Conservation (phyloP, 129 eudicot genomes). For the Tagetes erecta region DNA sequence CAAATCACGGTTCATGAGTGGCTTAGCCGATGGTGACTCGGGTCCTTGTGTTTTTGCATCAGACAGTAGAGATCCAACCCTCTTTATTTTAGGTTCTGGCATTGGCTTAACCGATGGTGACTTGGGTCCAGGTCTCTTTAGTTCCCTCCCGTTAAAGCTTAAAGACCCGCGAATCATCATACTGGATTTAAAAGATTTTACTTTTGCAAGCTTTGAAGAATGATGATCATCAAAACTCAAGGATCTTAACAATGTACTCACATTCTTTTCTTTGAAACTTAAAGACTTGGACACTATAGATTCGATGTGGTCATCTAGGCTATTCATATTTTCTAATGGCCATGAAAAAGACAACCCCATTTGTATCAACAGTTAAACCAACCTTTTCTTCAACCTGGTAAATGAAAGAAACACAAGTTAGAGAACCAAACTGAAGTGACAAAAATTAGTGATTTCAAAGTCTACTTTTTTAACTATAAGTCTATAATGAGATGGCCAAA, state of each 20-base stretch:
- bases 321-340: slow-evolving; percentile 48
- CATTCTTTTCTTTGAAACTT: slow-evolving; percentile 42
- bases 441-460: not conserved
- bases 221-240: slow-evolving; percentile 47
- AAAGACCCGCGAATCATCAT: slow-evolving; percentile 60
- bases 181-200: slow-evolving; percentile 50
- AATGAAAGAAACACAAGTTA: slow-evolving; percentile 1
- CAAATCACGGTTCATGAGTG: slow-evolving; percentile 40
- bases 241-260: slow-evolving; percentile 41
- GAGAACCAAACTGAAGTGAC: not conserved
- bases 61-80: slow-evolving; percentile 9
- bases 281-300: slow-evolving; percentile 50
- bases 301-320: slow-evolving; percentile 48
- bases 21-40: slow-evolving; percentile 23
- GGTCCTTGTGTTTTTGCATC: slow-evolving; percentile 25
- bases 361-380: slow-evolving; percentile 8
- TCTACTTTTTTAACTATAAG: not conserved
- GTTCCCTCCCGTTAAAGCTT: slow-evolving; percentile 54
- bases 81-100: not conserved
- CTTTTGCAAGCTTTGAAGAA: slow-evolving; percentile 38
- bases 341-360: slow-evolving; percentile 66
- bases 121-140: slow-evolving; percentile 18
- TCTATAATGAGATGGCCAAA: not conserved
- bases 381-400: slow-evolving; percentile 34
- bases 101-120: slow-evolving; percentile 2